Percentiles rank a stretch among this genome's conserved stretches.
phyloP scores from a whole-genome alignment of 768 basidiomycete genomes.

The Amanita rimosa region DNA sequence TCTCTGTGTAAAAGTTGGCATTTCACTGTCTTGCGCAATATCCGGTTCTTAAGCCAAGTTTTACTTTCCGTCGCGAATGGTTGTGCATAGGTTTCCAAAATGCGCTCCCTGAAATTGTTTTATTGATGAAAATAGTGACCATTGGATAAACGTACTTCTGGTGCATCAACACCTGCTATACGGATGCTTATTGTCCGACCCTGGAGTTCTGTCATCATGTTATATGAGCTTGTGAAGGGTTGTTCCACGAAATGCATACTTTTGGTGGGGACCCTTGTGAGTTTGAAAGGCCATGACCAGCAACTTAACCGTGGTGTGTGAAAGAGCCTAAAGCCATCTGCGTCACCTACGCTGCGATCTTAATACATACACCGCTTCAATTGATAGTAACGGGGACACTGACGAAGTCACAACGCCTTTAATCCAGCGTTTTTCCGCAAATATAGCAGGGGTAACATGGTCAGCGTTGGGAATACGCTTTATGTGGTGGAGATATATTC shows the following conservation, averaged over 20 bases:
- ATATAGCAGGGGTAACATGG: slow-evolving; percentile 55
- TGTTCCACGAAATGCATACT: too few relatives aligned
- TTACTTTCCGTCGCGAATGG: slow-evolving; percentile 65
- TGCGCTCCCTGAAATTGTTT: slow-evolving; percentile 46
- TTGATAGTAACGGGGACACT: slow-evolving; percentile 9
- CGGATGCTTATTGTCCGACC: slow-evolving; percentile 80
- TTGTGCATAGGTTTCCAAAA: slow-evolving; percentile 71
- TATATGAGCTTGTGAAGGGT: neutral
- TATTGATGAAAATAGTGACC: neutral
- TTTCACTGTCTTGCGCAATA: slow-evolving; percentile 50
- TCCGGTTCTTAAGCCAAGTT: slow-evolving; percentile 50
- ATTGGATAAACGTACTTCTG: slow-evolving; percentile 48
- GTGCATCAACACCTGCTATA: slow-evolving; percentile 87
- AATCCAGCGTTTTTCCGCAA: slow-evolving; percentile 16
- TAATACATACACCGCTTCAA: neutral
- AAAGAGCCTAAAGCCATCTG: slow-evolving; percentile 54
- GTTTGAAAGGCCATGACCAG: too few relatives aligned
- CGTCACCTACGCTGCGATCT: slow-evolving; percentile 61
- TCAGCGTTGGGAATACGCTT: slow-evolving; percentile 53
- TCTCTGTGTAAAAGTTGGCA: slow-evolving; percentile 70
- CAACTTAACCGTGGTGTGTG: too few relatives aligned
- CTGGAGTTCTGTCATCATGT: slow-evolving; percentile 43
- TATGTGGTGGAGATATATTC: slow-evolving; percentile 40
- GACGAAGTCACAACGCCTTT: slow-evolving; percentile 71
- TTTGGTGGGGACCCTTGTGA: too few relatives aligned